Evolutionary conservation across 1,284 basidiomycete genomes (phyloP), one percentile per base, ranked within the genome.

Genomic region (Xerocomus amazonicus): DNA sequence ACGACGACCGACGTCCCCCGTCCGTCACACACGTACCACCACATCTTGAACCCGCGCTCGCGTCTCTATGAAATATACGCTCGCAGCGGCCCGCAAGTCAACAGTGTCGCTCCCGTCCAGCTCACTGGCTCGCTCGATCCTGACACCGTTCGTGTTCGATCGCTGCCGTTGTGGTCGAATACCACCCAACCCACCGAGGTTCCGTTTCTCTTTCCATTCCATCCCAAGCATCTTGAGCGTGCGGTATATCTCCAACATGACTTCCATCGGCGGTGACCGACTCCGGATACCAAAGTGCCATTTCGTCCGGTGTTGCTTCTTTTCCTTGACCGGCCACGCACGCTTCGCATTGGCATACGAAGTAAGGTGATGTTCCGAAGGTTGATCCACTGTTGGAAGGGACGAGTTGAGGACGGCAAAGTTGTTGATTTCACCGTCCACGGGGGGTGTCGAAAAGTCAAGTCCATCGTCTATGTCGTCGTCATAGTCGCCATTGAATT

Each of bases 211-310:
- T 67, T 88, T 87, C 95, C 96, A 99, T 70, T 99, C 93, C 92
- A 99, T 97, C 16, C 90, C 92, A n/a, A 99, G 75, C 49, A 84
- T 76, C 70, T 90, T 89, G 50, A 99, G 73, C 47, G 95, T 97
- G 54, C 92, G 78, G 73, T 99, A 99, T 50, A 99, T 97, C 76
- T 98, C 96, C 23, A 97, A 75, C 95, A 99, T 97, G 39, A 99
- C 96, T 69, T 98, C 96, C 92, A 98, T 97, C 17, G 96, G 96
- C 39, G 94, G 93, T 52, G 89, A 93, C 50, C 94, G 80, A 57
- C 91, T 94, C 33, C 96, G 81, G 39, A 99, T 99, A 6, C 97
- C 96, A 65, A 98, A 99, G 69, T 99, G 97, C 97, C 97, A 99
- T 63, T 87, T 88, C 12, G 87, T 89, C 54, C 81, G 77, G 57